These are phyloP conservation scores for Lachnellula arida DNA, from an alignment of 2,329 filamentous ascomycete genomes.

Conservation along the genomic window DNA sequence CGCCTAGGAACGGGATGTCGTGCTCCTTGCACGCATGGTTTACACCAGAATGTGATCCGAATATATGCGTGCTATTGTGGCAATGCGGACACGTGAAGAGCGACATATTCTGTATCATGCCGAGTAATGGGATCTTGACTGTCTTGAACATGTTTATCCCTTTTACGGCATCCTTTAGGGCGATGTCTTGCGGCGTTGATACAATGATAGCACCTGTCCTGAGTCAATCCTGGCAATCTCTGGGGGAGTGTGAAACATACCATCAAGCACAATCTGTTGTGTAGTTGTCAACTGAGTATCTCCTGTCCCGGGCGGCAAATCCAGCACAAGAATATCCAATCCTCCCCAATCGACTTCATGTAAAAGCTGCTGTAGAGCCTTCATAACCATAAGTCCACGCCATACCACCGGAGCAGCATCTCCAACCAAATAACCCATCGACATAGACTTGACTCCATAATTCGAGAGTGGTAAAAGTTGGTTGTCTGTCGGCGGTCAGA, in stretches of 20 bases:
- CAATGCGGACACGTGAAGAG: slow-evolving; percentile 79
- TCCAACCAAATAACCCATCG: slow-evolving; percentile 88
- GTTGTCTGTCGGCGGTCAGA: slow-evolving; percentile 51
- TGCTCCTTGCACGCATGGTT: slow-evolving; percentile 65
- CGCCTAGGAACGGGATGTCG: slow-evolving; percentile 74
- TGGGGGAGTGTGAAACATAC: slow-evolving; percentile 39
- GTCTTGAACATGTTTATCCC: slow-evolving; percentile 92
- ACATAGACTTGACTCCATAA: slow-evolving; percentile 97
- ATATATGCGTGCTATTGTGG: slow-evolving; percentile 67
- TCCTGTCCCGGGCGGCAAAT: slow-evolving; percentile 89
- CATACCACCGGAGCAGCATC: slow-evolving; percentile 83
- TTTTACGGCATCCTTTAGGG: slow-evolving; percentile 85
- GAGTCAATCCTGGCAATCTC: slow-evolving; percentile 5
- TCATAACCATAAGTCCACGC: slow-evolving; percentile 97
- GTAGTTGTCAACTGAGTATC: slow-evolving; percentile 97
- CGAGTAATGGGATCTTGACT: slow-evolving; percentile 68
- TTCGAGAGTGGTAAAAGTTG: slow-evolving; percentile 84
- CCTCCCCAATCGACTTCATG: slow-evolving; percentile 94
- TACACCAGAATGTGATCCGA: slow-evolving; percentile 64
- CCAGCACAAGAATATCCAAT: slow-evolving; percentile 82
- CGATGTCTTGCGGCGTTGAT: slow-evolving; percentile 89
- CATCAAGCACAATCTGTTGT: slow-evolving; percentile 86
- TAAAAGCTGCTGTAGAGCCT: slow-evolving; percentile 89
- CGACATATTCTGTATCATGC: slow-evolving; percentile 90
- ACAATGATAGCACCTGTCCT: slow-evolving; percentile 70